Conservation (phyloP, 176 grass and related monocot species). For the Eleusine coracana region DNA sequence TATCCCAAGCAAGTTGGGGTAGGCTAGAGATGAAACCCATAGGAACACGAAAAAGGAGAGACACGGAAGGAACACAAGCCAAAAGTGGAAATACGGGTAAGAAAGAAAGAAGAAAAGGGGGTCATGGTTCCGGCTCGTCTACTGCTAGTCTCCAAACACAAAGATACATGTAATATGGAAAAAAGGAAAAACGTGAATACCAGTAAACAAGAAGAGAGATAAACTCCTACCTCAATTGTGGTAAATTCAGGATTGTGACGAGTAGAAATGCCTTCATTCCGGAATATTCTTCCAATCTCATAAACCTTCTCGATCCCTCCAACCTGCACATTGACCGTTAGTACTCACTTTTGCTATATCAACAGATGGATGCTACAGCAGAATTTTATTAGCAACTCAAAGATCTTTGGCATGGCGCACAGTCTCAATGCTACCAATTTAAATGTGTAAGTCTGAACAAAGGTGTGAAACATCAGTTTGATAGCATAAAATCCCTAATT, state of each 20-base stretch:
- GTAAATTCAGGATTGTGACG: slow-evolving; percentile 99
- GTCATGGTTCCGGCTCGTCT: too few species aligned
- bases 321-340: slow-evolving; percentile 62
- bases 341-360: slow-evolving; percentile 15
- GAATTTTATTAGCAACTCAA: slow-evolving; percentile 4
- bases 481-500: slow-evolving; percentile 10
- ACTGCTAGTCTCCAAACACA: too few species aligned
- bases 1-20: too few species aligned
- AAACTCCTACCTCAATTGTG: slow-evolving; percentile 76
- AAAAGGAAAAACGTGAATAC: slow-evolving; percentile 13
- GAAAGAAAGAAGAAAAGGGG: too few species aligned
- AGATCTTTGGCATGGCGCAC: not conserved
- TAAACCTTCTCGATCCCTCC: slow-evolving; percentile 97
- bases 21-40: not conserved
- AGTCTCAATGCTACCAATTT: not conserved
- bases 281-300: slow-evolving; percentile 98
- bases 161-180: slow-evolving; percentile 25
- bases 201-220: not conserved
- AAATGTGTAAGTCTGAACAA: not conserved
- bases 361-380: slow-evolving; percentile 2
- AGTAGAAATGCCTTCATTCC: slow-evolving; percentile 98
- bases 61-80: too few species aligned
- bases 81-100: too few species aligned
- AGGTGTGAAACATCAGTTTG: not conserved
- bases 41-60: too few species aligned